Conservation (phyloP, 352 stramenopile genomes). For the Phytophthora kernoviae region DNA sequence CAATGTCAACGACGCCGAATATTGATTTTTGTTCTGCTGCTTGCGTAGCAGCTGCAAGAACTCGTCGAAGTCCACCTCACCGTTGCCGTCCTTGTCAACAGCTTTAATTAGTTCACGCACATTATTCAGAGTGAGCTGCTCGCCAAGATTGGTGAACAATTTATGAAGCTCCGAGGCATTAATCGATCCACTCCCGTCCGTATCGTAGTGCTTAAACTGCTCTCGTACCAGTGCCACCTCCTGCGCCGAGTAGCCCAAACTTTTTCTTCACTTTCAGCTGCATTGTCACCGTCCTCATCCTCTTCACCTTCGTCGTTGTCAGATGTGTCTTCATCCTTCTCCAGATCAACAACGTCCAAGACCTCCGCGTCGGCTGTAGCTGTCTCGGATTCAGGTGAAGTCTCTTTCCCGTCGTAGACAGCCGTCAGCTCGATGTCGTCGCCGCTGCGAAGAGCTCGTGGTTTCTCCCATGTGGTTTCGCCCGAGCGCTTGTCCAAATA, state of each 20-base stretch:
- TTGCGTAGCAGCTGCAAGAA: constrained; percentile 63
- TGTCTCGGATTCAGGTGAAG: constrained; percentile 8
- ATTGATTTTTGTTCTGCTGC: constrained; percentile 70
- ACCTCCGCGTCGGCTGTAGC: constrained; percentile 4
- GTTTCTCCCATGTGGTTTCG: constrained; percentile 81
- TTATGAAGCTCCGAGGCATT: constrained; percentile 60
- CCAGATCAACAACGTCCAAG: constrained; percentile 17
- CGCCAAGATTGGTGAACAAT: constrained; percentile 60
- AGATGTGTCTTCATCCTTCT: constrained; percentile 22
- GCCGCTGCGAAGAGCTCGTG: constrained; percentile 45
- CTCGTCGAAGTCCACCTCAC: constrained; percentile 72
- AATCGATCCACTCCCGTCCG: constrained; percentile 68
- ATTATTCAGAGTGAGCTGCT: constrained; percentile 62
- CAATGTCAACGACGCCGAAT: constrained; percentile 65
- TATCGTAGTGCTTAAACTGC: constrained; percentile 69
- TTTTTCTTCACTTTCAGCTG: constrained; percentile 22
- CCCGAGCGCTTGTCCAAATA: constrained; percentile 75
- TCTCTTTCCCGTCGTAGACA: constrained; percentile 32
- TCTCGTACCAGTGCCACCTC: constrained; percentile 48
- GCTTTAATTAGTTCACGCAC: constrained; percentile 61
- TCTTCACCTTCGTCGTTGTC: constrained; percentile 20
- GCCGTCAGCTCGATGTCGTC: constrained; percentile 55
- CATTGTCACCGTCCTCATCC: constrained; percentile 12
- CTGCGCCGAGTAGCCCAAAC: constrained; percentile 44
- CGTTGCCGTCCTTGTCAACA: constrained; percentile 63